Evolutionary conservation across 805 yeast species (phyloP).

Genomic region (Yamadazyma tumulicola): DNA sequence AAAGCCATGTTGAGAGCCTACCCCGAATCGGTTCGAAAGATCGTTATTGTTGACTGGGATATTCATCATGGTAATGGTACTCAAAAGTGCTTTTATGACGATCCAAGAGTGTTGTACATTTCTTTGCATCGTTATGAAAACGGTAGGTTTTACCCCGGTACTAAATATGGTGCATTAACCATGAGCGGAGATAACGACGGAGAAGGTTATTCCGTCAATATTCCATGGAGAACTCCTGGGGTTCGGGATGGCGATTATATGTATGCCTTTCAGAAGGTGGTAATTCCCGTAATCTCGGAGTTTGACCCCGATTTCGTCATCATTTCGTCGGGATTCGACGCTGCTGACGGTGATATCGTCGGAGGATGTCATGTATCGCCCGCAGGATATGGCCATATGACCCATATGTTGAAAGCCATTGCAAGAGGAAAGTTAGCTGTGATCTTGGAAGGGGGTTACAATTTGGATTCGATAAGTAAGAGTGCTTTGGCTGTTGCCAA

Average conservation of each 20-base stretch:
- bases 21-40: slow-evolving; percentile 83
- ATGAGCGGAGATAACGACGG: slow-evolving; percentile 85
- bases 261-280: slow-evolving; percentile 80
- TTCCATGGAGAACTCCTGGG: slow-evolving; percentile 92
- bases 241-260: slow-evolving; percentile 95
- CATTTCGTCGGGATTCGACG: slow-evolving; percentile 95
- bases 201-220: slow-evolving; percentile 80
- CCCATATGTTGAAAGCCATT: slow-evolving; percentile 80
- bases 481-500: slow-evolving; percentile 92
- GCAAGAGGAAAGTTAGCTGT: slow-evolving; percentile 89
- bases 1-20: slow-evolving; percentile 74
- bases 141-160: slow-evolving; percentile 93
- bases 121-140: slow-evolving; percentile 91
- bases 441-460: slow-evolving; percentile 95
- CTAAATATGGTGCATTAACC: slow-evolving; percentile 75
- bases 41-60: slow-evolving; percentile 94
- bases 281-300: slow-evolving; percentile 86
- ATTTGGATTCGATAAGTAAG: slow-evolving; percentile 82
- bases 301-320: slow-evolving; percentile 91
- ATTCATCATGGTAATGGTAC: slow-evolving; percentile 99
- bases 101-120: slow-evolving; percentile 86
- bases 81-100: slow-evolving; percentile 84
- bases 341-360: slow-evolving; percentile 96
- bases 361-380: slow-evolving; percentile 97
- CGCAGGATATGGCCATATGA: slow-evolving; percentile 94